Evolutionary conservation across 306 rosid species (phyloP).

Genomic region (Cicer bijugum): DNA sequence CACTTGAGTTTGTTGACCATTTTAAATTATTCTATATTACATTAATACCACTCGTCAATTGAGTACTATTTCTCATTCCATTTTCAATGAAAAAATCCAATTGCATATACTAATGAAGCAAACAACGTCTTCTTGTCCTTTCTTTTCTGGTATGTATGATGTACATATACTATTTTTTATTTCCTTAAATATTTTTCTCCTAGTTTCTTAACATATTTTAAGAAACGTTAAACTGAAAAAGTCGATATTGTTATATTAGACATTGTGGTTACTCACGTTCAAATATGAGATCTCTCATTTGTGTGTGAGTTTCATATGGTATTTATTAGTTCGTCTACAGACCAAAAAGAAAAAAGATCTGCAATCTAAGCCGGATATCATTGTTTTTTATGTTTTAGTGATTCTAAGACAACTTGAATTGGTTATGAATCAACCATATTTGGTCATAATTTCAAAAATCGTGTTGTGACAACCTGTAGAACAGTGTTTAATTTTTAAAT

Average conservation of each 20-base stretch:
- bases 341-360: too few species aligned
- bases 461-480: background rate
- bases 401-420: background rate
- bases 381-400: too few species aligned
- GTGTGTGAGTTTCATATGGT: too few species aligned
- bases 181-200: background rate
- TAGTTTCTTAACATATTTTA: background rate
- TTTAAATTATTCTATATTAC: slow-evolving; percentile 40
- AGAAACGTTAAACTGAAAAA: too few species aligned
- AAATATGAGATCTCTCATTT: too few species aligned
- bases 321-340: too few species aligned
- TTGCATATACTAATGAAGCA: background rate
- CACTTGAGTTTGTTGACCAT: slow-evolving; percentile 39
- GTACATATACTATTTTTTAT: slow-evolving; percentile 25
- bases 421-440: background rate
- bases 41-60: slow-evolving; percentile 6
- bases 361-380: too few species aligned
- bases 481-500: background rate
- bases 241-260: too few species aligned
- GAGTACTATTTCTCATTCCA: background rate
- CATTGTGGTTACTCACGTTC: too few species aligned
- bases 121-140: background rate
- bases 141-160: slow-evolving; percentile 36
- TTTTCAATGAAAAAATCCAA: slow-evolving; percentile 21
- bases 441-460: background rate